Percentiles rank a stretch among this genome's conserved stretches.
phyloP scores from a whole-genome alignment of 73 alveolate species.

The Paramecium sonneborni region DNA sequence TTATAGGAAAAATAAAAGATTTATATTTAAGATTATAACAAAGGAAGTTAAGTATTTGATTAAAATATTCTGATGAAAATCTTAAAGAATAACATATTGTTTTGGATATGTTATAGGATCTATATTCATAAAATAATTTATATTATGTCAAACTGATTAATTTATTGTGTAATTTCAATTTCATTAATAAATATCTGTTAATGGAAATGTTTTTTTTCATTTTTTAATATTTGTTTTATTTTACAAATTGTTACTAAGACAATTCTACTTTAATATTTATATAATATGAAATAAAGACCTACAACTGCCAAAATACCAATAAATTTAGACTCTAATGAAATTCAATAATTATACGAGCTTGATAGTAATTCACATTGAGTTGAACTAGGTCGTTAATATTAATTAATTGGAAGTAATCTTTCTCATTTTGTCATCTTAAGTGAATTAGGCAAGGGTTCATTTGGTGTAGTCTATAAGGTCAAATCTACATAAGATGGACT shows the following conservation, averaged over 20 bases:
- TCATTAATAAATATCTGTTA: neutral
- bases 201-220: neutral
- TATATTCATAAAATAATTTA: neutral
- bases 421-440: constrained; percentile 84
- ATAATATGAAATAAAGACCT: constrained; percentile 52
- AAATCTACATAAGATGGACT: constrained; percentile 73
- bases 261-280: neutral
- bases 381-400: constrained; percentile 23
- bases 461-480: constrained; percentile 92
- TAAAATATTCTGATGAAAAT: neutral
- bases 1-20: no score
- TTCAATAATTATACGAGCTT: neutral
- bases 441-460: constrained; percentile 93
- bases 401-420: constrained; percentile 63
- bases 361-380: constrained; percentile 7
- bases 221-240: neutral
- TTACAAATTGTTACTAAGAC: neutral
- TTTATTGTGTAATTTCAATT: neutral
- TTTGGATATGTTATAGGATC: constrained; percentile 7
- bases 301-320: constrained; percentile 46
- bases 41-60: constrained; percentile 5
- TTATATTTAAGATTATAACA: constrained; percentile 76
- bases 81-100: neutral
- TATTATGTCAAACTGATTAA: neutral
- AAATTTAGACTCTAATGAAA: neutral